Evolutionary conservation across 371 early-diverging fungal species (phyloP).

Genomic region (Lichtheimia ornata): DNA sequence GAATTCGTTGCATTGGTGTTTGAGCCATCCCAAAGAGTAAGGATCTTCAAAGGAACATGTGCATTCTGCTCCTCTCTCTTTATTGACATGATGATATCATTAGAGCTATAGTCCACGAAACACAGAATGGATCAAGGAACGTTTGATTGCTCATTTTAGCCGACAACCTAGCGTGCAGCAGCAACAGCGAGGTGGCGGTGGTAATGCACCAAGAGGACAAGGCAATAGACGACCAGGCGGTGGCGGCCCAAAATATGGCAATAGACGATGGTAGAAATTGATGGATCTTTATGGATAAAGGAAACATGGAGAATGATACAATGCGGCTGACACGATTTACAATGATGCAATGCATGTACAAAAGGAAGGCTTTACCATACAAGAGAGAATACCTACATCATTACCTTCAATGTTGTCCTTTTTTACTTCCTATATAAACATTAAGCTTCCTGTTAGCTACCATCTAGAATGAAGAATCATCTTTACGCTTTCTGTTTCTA

Average conservation of each 20-base stretch:
- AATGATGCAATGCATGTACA: too few relatives aligned
- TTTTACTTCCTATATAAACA: too few relatives aligned
- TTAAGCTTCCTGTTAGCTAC: too few relatives aligned
- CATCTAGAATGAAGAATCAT: too few relatives aligned
- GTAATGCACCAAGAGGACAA: neutral
- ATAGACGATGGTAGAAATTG: slow-evolving; percentile 12
- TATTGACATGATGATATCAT: neutral
- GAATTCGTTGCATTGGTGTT: slow-evolving; percentile 52
- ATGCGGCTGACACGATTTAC: too few relatives aligned
- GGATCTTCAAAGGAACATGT: neutral
- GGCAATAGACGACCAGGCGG: neutral
- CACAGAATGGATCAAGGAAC: slow-evolving; percentile 51
- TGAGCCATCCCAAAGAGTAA: slow-evolving; percentile 20
- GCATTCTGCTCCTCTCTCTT: neutral
- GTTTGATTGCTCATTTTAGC: slow-evolving; percentile 46
- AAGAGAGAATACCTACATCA: too few relatives aligned
- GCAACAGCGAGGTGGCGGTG: slow-evolving; percentile 3
- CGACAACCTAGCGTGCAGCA: slow-evolving; percentile 4
- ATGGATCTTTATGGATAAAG: too few relatives aligned
- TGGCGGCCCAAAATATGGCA: neutral
- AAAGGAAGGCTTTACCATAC: too few relatives aligned
- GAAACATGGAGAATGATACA: too few relatives aligned
- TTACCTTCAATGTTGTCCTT: too few relatives aligned
- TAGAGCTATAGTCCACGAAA: slow-evolving; percentile 46
- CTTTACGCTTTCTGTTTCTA: too few relatives aligned